Evolutionary conservation across 1,139 yeast genomes (phyloP).

Genomic region (Kodamaea arcana): DNA sequence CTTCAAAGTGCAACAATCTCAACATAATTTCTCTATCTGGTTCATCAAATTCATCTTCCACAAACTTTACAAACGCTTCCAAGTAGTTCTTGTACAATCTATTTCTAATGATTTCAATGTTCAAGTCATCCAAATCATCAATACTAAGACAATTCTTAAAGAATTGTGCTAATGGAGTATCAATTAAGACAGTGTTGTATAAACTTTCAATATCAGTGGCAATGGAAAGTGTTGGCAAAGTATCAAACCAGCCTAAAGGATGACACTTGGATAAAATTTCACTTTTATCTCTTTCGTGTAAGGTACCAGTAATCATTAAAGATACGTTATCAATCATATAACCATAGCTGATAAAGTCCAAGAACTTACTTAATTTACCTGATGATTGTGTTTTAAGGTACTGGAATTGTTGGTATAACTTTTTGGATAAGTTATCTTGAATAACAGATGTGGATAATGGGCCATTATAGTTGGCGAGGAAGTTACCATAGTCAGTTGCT

Average conservation of each 20-base stretch:
- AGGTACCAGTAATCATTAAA: slow-evolving; percentile 92
- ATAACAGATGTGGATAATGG: slow-evolving; percentile 79
- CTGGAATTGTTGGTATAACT: slow-evolving; percentile 77
- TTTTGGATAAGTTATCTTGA: slow-evolving; percentile 72
- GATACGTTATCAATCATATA: slow-evolving; percentile 98
- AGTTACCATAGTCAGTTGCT: slow-evolving; percentile 93
- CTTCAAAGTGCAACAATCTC: slow-evolving; percentile 78
- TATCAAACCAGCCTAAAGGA: slow-evolving; percentile 98
- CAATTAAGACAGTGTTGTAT: slow-evolving; percentile 91
- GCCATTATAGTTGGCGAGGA: slow-evolving; percentile 75
- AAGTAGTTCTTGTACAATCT: slow-evolving; percentile 87
- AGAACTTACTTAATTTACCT: slow-evolving; percentile 71
- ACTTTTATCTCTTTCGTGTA: slow-evolving; percentile 86
- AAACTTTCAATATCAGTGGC: slow-evolving; percentile 92
- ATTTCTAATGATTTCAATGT: slow-evolving; percentile 92
- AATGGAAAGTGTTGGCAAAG: slow-evolving; percentile 89
- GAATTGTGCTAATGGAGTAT: slow-evolving; percentile 96
- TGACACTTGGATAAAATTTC: slow-evolving; percentile 89
- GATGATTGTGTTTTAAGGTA: slow-evolving; percentile 82
- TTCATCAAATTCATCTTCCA: slow-evolving; percentile 52
- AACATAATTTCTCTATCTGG: slow-evolving; percentile 85
- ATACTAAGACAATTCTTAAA: slow-evolving; percentile 90
- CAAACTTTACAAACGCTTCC: slow-evolving; percentile 77
- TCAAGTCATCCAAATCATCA: slow-evolving; percentile 90
- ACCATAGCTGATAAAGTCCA: slow-evolving; percentile 90